Evolutionary conservation across 2,329 filamentous ascomycete species (phyloP), one percentile per base, ranked within the genome.

Genomic region (Claviceps sp.): DNA sequence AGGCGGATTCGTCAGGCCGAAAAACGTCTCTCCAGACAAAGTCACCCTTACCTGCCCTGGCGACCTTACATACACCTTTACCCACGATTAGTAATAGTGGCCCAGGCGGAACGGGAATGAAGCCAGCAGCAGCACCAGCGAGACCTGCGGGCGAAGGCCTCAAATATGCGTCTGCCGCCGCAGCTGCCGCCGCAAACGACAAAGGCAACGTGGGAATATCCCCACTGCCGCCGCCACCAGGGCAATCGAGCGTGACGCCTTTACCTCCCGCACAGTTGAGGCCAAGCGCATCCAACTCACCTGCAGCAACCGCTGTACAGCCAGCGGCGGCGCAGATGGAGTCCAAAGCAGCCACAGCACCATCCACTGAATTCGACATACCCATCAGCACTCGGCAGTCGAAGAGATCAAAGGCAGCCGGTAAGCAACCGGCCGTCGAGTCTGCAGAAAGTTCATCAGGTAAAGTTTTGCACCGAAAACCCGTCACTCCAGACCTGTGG

Each of bases 121-220:
- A 97, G 72, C 91, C 93, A 13, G 93, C 93, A 18, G 84, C 88
- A 18, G 71, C 90, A 60, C 93, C 93, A 1, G 82, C 86, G 54
- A 81, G 91, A 65, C 83, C 87, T 6, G 86, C 88, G 4, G 89
- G 89, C 47, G 91, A 97, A 66, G 88, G 86, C 1, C 75, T 98
- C 58, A 97, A 97, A 70, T 98, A 98, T 65, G 93, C 93, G 45
- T 97, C 93, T 40, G 93, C 93, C 0, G 93, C 93, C 0, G 93
- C 93, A 0, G 93, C 93, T 0, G 93, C 91, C 0, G 91, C 93
- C 1, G 88, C 90, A 46, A 89, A 82, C 66, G 89, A 95, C 59
- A 79, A 74, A 70, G 90, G 88, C 72, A 91, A 85, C 64, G 85
- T 97, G 34, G 93, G 93, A 26, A 96, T 98, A 63, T 84, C 91